Conservation (phyloP, 805 yeast species). For the Sugiyamaella americana region DNA sequence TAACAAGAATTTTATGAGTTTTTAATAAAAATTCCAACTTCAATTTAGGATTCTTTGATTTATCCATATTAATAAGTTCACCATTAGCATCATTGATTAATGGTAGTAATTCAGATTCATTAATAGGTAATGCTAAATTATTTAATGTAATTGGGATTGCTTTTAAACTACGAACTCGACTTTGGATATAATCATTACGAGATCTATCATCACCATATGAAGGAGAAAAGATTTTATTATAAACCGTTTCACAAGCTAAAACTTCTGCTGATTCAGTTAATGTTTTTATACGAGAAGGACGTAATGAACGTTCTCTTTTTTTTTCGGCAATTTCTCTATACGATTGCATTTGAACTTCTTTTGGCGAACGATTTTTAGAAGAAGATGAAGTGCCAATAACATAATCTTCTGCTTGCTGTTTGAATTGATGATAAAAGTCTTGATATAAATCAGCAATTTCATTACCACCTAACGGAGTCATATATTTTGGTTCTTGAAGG, state of each 20-base stretch:
- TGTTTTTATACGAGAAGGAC: constrained; percentile 22
- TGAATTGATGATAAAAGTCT: constrained; percentile 33
- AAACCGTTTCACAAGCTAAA: constrained; percentile 32
- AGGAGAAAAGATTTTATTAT: constrained; percentile 32
- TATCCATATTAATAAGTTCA: constrained; percentile 22
- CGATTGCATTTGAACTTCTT: constrained; percentile 31
- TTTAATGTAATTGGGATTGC: constrained; percentile 26
- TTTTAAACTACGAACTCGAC: constrained; percentile 27
- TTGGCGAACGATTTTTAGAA: constrained; percentile 22
- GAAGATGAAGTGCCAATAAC: constrained; percentile 17
- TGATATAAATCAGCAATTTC: constrained; percentile 37
- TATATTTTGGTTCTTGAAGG: constrained; percentile 34
- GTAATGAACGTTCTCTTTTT: constrained; percentile 25
- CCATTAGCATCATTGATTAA: constrained; percentile 13
- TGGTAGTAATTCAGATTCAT: constrained; percentile 10
- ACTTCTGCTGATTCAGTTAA: constrained; percentile 33
- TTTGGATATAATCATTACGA: constrained; percentile 22
- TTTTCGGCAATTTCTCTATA: constrained; percentile 30
- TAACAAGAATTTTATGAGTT: constrained; percentile 34
- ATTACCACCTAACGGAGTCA: constrained; percentile 33
- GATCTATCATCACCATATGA: constrained; percentile 26
- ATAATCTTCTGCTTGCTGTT: constrained; percentile 24
- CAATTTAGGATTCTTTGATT: constrained; percentile 30
- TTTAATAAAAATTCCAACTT: constrained; percentile 32
- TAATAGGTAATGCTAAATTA: constrained; percentile 28